These are phyloP conservation scores for Petunia secreta DNA, from an alignment of 257 asterid genomes.

Conservation along the genomic window DNA sequence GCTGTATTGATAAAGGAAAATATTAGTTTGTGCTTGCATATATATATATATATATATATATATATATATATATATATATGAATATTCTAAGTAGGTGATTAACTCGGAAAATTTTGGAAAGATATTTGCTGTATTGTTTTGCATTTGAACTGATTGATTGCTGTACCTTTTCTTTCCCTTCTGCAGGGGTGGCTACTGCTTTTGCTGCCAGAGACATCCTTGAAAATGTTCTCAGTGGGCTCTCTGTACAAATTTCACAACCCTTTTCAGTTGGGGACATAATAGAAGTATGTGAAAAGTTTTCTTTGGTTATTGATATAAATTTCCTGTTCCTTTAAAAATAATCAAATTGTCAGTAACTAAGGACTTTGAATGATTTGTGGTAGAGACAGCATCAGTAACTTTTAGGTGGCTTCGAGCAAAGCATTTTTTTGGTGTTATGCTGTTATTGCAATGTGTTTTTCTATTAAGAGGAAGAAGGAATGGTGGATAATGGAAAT, in stretches of 20 bases:
- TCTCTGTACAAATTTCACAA: slow-evolving; percentile 69
- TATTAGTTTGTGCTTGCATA: too few relatives aligned
- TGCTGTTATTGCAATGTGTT: too few relatives aligned
- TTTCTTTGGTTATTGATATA: neutral
- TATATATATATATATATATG: too few relatives aligned
- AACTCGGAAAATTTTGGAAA: too few relatives aligned
- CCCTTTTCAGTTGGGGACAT: slow-evolving; percentile 93
- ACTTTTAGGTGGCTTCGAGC: too few relatives aligned
- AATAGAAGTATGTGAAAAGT: slow-evolving; percentile 63
- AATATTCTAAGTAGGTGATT: too few relatives aligned
- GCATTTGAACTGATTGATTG: neutral
- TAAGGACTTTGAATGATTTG: neutral
- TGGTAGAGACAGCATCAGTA: neutral
- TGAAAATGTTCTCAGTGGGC: slow-evolving; percentile 90
- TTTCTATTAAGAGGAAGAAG: too few relatives aligned
- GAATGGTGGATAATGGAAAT: too few relatives aligned
- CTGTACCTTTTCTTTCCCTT: slow-evolving; percentile 20
- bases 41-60: too few relatives aligned
- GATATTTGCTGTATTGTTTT: too few relatives aligned
- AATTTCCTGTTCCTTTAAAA: neutral
- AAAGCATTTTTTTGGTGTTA: too few relatives aligned
- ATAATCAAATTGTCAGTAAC: neutral
- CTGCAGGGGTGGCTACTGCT: slow-evolving; percentile 98
- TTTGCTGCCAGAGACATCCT: slow-evolving; percentile 90
- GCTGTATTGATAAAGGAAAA: too few relatives aligned